Evolutionary conservation across 805 yeast species (phyloP), one percentile per base, ranked within the genome.

Genomic region (Dipodascopsis uninucleata): DNA sequence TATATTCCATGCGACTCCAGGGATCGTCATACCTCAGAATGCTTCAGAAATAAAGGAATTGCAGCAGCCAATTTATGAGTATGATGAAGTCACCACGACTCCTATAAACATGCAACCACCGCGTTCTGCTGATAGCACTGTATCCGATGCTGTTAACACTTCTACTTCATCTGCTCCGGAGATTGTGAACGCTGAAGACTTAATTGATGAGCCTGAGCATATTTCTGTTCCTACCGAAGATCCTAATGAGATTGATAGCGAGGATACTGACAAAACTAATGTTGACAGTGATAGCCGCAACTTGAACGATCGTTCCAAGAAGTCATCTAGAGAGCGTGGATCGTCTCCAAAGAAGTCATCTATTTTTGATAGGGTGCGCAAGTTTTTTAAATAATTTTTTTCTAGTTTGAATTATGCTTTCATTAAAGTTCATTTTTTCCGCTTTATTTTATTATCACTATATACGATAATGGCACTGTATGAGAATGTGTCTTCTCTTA

Each of bases 21-120:
- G 95, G 36, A 72, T 84, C 49, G 75, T 70, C 29, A 62, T 83
- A 55, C 90, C 90, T 37, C 58, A 68, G 32, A 75, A 83, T 59
- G 74, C 85, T 16, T 74, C 72, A 34, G 72, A 77, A n/a, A 76
- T 85, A 57, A 70, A 75, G 47, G 95, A 79, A 38, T 82, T 87
- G 59, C 64, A 67, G 36, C 75, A 78, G 23, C 39, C 43, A 18
- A 26, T 43, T 2, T 20, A 25, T 25, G 47, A 38, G 31, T 43
- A 38, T n/a, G 8, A 18, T 26, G 29, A 10, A n/a, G 29, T 26
- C 29, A n/a, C 10, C n/a, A 12, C 29, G 10, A 20, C 24, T 20
- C 6, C 24, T 28, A 20, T 23, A 10, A 20, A 34, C 8, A 20
- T 22, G 5, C 24, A 17, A n/a, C 22, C 32, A n/a, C 29, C 29